A percentile compares a stretch with the other conserved stretches of the same genome.
These are phyloP conservation scores for Claviceps humidiphila DNA, from an alignment of 2,329 filamentous ascomycete species.

Conservation along the genomic window DNA sequence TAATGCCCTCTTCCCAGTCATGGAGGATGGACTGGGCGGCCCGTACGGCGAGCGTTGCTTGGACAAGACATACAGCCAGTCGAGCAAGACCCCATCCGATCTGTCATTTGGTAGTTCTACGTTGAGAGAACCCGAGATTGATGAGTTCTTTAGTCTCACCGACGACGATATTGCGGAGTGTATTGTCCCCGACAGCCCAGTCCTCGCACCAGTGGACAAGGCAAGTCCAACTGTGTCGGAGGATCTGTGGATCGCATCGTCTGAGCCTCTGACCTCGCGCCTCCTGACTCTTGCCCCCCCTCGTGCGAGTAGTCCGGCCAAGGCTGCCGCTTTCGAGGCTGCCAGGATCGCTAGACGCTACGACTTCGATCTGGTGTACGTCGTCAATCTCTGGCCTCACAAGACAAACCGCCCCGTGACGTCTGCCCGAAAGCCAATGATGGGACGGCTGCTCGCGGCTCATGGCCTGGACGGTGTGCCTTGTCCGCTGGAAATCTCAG, in stretches of 20 bases:
- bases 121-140: conserved; percentile 37
- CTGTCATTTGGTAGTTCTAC: conserved; percentile 20
- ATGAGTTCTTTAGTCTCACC: conserved; percentile 39
- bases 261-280: conserved; percentile 15
- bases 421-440: conserved; percentile 18
- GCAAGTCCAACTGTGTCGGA: conserved; percentile 8
- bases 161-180: conserved; percentile 46
- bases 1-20: conserved; percentile 13
- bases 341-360: conserved; percentile 42
- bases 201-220: conserved; percentile 4
- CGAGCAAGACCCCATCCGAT: conserved; percentile 17
- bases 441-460: conserved; percentile 39
- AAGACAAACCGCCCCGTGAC: neutral
- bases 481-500: conserved; percentile 38
- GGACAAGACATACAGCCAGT: conserved; percentile 16
- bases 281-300: conserved; percentile 33
- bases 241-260: conserved; percentile 11
- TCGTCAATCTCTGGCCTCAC: conserved; percentile 44
- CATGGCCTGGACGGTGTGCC: conserved; percentile 38
- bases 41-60: conserved; percentile 14
- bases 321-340: conserved; percentile 38
- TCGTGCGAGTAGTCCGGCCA: conserved; percentile 28
- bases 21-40: conserved; percentile 15
- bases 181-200: conserved; percentile 11
- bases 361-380: conserved; percentile 44